Conservation (phyloP, 371 early-diverging fungal species). For the Paraphysoderma sedebokerense region DNA sequence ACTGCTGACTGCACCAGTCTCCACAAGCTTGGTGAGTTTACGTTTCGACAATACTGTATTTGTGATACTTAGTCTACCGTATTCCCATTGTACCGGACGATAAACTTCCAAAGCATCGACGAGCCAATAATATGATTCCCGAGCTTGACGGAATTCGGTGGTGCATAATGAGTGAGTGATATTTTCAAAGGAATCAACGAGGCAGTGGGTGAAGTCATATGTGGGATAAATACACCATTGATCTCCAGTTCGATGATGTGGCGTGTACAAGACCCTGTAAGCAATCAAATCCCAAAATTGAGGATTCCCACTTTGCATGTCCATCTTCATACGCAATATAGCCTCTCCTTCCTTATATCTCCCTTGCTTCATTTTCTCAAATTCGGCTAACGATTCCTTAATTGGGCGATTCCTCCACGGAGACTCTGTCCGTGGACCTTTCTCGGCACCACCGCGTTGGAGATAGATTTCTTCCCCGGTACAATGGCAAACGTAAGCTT, state of each 20-base stretch:
- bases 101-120: conserved; percentile 95
- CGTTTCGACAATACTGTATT: conserved; percentile 97
- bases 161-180: conserved; percentile 99
- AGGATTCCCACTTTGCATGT: conserved; percentile 87
- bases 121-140: conserved; percentile 98
- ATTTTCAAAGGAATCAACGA: conserved; percentile 98
- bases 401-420: conserved; percentile 86
- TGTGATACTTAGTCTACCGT: conserved; percentile 89
- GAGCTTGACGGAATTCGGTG: conserved; percentile 87
- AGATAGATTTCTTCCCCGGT: conserved; percentile 84
- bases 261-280: conserved; percentile 84
- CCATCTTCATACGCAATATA: conserved; percentile 98
- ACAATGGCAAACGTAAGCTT: conserved; percentile 97
- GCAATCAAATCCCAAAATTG: conserved; percentile 99
- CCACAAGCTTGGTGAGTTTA: conserved; percentile 85
- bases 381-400: conserved; percentile 81
- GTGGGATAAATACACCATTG: conserved; percentile 98
- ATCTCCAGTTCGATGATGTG: conserved; percentile 83
- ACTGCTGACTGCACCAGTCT: conserved; percentile 53
- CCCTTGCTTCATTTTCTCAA: conserved; percentile 96
- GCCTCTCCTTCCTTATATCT: conserved; percentile 86
- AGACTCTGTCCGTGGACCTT: conserved; percentile 77
- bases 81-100: conserved; percentile 99
- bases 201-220: conserved; percentile 98
- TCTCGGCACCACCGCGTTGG: conserved; percentile 76